Conservation (phyloP, 2,329 filamentous ascomycete genomes). For the Gaeumannomyces tritici region DNA sequence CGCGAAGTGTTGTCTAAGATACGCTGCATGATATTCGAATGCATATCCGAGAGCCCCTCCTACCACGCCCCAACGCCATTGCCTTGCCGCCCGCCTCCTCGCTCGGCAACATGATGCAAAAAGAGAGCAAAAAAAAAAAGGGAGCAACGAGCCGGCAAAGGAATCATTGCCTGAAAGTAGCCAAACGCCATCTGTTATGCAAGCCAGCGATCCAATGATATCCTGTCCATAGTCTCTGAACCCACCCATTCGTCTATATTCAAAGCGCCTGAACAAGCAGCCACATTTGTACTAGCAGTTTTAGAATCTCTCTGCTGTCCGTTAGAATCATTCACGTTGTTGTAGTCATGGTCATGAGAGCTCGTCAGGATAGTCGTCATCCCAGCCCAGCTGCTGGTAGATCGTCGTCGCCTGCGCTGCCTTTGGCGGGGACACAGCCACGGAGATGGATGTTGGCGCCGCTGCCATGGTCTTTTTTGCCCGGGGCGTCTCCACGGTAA, state of each 20-base stretch:
- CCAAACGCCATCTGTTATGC: not conserved
- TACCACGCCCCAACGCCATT: not conserved
- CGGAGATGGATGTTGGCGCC: constrained; percentile 1
- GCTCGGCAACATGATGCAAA: not conserved
- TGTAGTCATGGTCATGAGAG: constrained; percentile 10
- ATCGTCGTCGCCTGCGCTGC: constrained; percentile 30
- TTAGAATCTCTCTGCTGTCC: not conserved
- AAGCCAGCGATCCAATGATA: not conserved
- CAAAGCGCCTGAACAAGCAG: not conserved
- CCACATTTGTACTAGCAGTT: not conserved
- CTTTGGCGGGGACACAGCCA: constrained; percentile 5
- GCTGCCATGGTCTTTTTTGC: constrained; percentile 13
- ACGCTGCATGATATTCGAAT: not conserved
- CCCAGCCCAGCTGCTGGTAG: constrained; percentile 48
- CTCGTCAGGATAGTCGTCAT: constrained; percentile 36
- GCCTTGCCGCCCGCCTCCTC: no score
- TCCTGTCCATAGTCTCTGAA: not conserved
- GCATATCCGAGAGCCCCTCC: not conserved
- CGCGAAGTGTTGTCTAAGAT: not conserved
- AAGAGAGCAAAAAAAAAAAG: not conserved
- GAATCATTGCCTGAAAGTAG: not conserved
- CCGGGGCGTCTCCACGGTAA: constrained; percentile 2
- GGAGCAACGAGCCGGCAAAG: not conserved
- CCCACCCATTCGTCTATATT: not conserved
- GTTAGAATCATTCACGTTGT: not conserved